Base-by-base conservation (phyloP, 768 basidiomycete genomes). In the Cyclocybe cylindracea region DNA sequence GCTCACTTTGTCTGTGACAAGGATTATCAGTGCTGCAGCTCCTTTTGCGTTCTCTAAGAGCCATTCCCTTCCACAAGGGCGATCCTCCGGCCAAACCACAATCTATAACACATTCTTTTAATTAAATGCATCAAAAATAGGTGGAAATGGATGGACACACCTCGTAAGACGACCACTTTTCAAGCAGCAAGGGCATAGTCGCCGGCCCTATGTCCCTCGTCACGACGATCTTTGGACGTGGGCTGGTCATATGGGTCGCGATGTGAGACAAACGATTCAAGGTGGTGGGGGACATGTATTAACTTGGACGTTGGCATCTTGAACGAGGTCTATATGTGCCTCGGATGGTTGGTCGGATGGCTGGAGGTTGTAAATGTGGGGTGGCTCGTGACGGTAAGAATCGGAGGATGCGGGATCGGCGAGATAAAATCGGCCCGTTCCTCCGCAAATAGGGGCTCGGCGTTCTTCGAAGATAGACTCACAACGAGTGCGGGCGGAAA, bases 41-140 rank as follows among this genome's bases (percentile, higher is more conserved):
- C 86, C 90, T n/a, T 69, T 66, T 5, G 85, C 73, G 54, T 93
- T 87, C 47, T 87, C 75, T 16, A 93, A 68, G 3, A 95, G 68
- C 93, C 92, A 96, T 16, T 75, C 59, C 11, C 84, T 74, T 36
- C 82, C 78, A 50, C 83, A 87, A 2, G 70, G 61, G 5, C 73
- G 58, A 58, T 90, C 82, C 53, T 87, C 65, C 5, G 70, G 63
- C 80, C 79, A 82, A 5, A 73, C 39, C 6, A 75, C 64, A 32
- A 78, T 44, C 77, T 78, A 44, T 7, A 14, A 24, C 49, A 41
- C 19, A 39, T 13, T 42, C 4, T 3, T 14, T 43, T 54, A 34
- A 37, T 24, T 14, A 37, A 48, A 9, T 10, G 41, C 19, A 31
- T 1, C 19, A 9, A 37, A 49, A 18, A 51, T 14, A 5, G 11